These are phyloP conservation scores for Alternaria infectoria DNA, from an alignment of 2,329 filamentous ascomycete species.

Conservation along the genomic window DNA sequence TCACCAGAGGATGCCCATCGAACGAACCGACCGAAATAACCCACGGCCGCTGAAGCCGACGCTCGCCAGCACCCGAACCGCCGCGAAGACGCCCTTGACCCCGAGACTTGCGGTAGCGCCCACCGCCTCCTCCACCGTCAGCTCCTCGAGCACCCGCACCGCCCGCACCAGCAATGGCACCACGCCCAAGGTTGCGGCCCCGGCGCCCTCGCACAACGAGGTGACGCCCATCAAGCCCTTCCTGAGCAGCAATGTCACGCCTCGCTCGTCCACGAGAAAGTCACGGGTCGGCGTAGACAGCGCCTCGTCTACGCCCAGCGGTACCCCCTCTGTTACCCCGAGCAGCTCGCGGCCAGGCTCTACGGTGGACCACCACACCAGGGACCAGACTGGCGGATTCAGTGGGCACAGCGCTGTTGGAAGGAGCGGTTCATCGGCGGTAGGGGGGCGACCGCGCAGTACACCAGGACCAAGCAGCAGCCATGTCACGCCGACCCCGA, in stretches of 20 bases:
- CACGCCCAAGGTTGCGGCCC: slow-evolving; percentile 42
- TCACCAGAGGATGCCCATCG: slow-evolving; percentile 46
- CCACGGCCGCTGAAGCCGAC: slow-evolving; percentile 71
- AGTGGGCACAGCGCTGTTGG: slow-evolving; percentile 30
- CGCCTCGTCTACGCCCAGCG: slow-evolving; percentile 68
- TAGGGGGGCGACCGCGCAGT: slow-evolving; percentile 46
- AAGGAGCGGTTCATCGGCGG: slow-evolving; percentile 23
- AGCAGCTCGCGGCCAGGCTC: slow-evolving; percentile 43
- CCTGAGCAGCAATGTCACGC: slow-evolving; percentile 74
- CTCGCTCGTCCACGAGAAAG: slow-evolving; percentile 76
- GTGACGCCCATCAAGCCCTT: slow-evolving; percentile 62
- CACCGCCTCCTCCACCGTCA: slow-evolving; percentile 30
- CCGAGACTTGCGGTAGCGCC: slow-evolving; percentile 61
- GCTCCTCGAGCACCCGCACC: slow-evolving; percentile 39
- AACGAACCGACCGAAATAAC: slow-evolving; percentile 54
- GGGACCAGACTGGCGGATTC: slow-evolving; percentile 35
- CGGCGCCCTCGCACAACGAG: slow-evolving; percentile 54
- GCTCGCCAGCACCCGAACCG: slow-evolving; percentile 66
- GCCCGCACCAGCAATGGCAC: slow-evolving; percentile 34
- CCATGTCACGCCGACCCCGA: slow-evolving; percentile 28
- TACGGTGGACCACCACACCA: slow-evolving; percentile 33
- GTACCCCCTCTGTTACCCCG: slow-evolving; percentile 60
- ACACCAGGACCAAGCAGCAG: slow-evolving; percentile 38
- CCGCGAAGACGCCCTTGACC: slow-evolving; percentile 62
- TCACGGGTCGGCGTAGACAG: slow-evolving; percentile 69